Evolutionary conservation across 164 flowering plant species (phyloP).

Genomic region (Chimonanthus salicifolius): DNA sequence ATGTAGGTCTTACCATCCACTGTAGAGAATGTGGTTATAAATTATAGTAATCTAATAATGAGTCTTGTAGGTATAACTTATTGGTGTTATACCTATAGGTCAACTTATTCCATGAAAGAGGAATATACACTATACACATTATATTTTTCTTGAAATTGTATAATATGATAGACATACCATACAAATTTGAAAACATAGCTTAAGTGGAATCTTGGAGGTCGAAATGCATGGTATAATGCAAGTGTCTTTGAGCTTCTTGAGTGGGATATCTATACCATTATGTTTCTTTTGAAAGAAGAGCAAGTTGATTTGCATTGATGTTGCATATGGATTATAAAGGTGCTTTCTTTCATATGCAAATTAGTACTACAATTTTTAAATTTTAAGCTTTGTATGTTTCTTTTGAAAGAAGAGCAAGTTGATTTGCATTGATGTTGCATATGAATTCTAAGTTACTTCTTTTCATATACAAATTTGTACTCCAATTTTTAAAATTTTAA

Average conservation of each 20-base stretch:
- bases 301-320: background rate
- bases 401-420: background rate
- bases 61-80: background rate
- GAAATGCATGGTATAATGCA: too few species aligned
- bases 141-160: too few species aligned
- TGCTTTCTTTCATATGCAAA: too few species aligned
- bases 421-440: background rate
- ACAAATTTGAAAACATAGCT: too few species aligned
- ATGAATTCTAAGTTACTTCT: background rate
- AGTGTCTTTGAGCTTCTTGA: background rate
- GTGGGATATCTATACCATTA: background rate
- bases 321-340: too few species aligned
- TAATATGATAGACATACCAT: too few species aligned
- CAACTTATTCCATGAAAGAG: background rate
- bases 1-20: background rate
- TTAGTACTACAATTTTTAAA: background rate
- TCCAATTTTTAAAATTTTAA: too few species aligned
- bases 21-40: too few species aligned
- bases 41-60: background rate
- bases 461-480: too few species aligned
- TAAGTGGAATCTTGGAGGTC: too few species aligned
- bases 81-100: background rate
- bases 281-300: background rate
- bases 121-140: too few species aligned
- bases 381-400: too few species aligned